Evolutionary conservation across 257 asterid genomes (phyloP), one percentile per base, ranked within the genome.

Genomic region (Eustoma russellianum): DNA sequence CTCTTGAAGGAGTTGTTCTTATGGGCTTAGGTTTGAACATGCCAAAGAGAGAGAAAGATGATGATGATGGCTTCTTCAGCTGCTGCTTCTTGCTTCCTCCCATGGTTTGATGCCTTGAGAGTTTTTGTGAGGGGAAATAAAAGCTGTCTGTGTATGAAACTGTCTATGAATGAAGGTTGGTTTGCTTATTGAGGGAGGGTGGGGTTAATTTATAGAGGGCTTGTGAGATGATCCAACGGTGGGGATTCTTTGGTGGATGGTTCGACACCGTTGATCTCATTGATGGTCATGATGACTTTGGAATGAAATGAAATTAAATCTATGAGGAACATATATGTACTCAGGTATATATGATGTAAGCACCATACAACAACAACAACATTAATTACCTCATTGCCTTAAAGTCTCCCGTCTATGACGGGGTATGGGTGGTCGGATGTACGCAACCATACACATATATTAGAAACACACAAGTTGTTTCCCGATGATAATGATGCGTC

Each of bases 241-340:
- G 65, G 77, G 61, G 73, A 73, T 52, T 68, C 57, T 47, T 17
- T 4, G 5, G 28, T 49, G 33, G 55, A 69, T 61, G 74, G 57
- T 63, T 68, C 57, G 6, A 38, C 11, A 38, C 43, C 43, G 43
- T 38, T 38, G 43, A 38, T 38, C 43, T 38, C 11, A 73, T 71
- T 53, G 83, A 79, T 74, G 95, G 89, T 57, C 60, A 51, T 65
- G 80, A 75, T 71, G 70, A 19, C n/a, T 51, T 19, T 55, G 46
- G 9, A 56, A 60, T 10, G 58, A 12, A 38, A 57, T 74, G 70
- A 61, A 61, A 57, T 74, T 67, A 61, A 61, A 24, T 24, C 30
- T 24, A 24, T 24, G 30, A 24, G 2, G 30, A 24, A 24, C 30
- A 24, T 24, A 24, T 24, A 4, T 24, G 3, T 17, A 56, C 41